A percentile compares a stretch with the other conserved stretches of the same genome.
Conservation (phyloP, 257 asterid genomes). For the Scutellaria baicalensis region DNA sequence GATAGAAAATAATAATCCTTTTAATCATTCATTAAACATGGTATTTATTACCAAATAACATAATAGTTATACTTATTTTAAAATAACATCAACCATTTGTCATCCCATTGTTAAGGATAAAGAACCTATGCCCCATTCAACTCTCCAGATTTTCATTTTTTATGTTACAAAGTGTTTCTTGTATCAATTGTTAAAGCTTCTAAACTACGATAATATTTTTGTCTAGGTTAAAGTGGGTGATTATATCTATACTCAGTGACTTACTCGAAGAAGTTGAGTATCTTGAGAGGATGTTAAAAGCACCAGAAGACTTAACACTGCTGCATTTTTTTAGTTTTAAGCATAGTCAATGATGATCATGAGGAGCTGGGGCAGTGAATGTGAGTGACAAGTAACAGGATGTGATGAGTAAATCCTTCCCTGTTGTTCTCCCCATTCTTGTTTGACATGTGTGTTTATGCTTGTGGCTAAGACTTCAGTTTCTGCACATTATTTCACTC, state of each 20-base stretch:
- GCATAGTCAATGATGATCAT: neutral
- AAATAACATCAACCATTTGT: neutral
- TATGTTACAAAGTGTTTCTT: neutral
- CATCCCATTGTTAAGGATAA: neutral
- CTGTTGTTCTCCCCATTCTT: neutral
- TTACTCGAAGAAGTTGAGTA: neutral
- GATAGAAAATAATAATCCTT: neutral
- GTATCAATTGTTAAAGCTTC: neutral
- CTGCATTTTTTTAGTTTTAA: neutral
- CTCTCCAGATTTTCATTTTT: neutral
- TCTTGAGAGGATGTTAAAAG: constrained; percentile 1
- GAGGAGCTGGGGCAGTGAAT: neutral
- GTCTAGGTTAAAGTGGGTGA: neutral
- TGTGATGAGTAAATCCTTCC: neutral
- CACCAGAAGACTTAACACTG: neutral
- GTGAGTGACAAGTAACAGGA: neutral
- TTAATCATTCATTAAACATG: neutral
- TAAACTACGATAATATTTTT: neutral
- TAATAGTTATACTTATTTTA: neutral
- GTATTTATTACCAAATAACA: neutral
- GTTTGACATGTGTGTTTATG: neutral
- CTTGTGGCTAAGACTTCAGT: neutral
- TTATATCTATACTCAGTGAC: neutral
- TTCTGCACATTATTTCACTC: neutral
- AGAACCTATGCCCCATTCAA: neutral